Conservation (phyloP, 257 asterid species). For the Henckelia pumila region DNA sequence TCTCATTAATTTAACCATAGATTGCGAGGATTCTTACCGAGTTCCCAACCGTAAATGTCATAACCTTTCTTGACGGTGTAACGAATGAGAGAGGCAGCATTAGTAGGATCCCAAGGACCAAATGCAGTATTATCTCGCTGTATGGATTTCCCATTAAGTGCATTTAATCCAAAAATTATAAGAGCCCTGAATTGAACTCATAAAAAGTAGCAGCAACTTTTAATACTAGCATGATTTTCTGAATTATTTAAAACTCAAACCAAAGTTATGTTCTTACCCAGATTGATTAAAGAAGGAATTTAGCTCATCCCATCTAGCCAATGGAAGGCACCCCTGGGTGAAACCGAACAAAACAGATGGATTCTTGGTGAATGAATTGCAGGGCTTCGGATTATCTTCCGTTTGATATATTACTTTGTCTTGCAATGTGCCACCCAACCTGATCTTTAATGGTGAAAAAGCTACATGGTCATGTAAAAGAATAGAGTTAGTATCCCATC, state of each 20-base stretch:
- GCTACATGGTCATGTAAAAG: slow-evolving; percentile 44
- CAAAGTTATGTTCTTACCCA: slow-evolving; percentile 41
- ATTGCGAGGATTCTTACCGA: slow-evolving; percentile 36
- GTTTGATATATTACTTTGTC: slow-evolving; percentile 72
- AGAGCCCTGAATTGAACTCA: slow-evolving; percentile 47
- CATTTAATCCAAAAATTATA: slow-evolving; percentile 64
- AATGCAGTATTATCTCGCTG: slow-evolving; percentile 32
- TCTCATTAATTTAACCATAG: background rate
- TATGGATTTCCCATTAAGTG: slow-evolving; percentile 54
- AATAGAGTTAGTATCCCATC: slow-evolving; percentile 20
- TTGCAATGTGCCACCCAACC: slow-evolving; percentile 87
- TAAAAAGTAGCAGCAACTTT: background rate
- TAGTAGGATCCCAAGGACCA: slow-evolving; percentile 61
- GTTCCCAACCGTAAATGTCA: slow-evolving; percentile 62
- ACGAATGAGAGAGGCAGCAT: slow-evolving; percentile 56
- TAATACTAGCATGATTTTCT: background rate
- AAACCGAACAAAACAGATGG: slow-evolving; percentile 58
- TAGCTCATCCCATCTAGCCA: slow-evolving; percentile 80
- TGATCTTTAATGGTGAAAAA: slow-evolving; percentile 79
- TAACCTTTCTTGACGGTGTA: slow-evolving; percentile 60
- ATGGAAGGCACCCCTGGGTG: slow-evolving; percentile 68
- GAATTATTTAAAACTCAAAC: background rate
- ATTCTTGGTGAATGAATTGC: slow-evolving; percentile 48
- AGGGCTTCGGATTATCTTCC: slow-evolving; percentile 44
- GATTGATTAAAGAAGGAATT: slow-evolving; percentile 62